Evolutionary conservation across 257 asterid species (phyloP).

Genomic region (Apocynum venetum): DNA sequence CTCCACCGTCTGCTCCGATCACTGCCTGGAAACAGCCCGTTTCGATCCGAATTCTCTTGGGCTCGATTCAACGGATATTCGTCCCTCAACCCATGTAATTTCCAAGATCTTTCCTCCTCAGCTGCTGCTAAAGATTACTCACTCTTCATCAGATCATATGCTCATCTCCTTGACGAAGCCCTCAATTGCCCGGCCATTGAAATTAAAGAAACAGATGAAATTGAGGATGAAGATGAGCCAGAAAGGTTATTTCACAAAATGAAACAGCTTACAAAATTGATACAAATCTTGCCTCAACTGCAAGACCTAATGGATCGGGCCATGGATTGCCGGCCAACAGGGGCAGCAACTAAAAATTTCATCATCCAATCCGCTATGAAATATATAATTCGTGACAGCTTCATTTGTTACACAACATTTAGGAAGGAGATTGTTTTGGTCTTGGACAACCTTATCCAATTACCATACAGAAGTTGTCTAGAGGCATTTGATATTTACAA

Average conservation of each 20-base stretch:
- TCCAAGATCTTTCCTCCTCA: slow-evolving; percentile 46
- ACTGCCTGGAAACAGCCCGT: slow-evolving; percentile 27
- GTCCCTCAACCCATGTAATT: slow-evolving; percentile 53
- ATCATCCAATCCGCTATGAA: slow-evolving; percentile 49
- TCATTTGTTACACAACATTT: slow-evolving; percentile 37
- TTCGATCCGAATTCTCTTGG: slow-evolving; percentile 46
- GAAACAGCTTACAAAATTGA: slow-evolving; percentile 27
- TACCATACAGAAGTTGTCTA: slow-evolving; percentile 39
- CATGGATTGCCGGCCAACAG: slow-evolving; percentile 52
- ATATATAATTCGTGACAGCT: slow-evolving; percentile 50
- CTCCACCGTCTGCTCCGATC: slow-evolving; percentile 58
- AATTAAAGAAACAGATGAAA: neutral
- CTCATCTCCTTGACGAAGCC: slow-evolving; percentile 54
- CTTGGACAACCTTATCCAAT: slow-evolving; percentile 47
- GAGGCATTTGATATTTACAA: slow-evolving; percentile 54
- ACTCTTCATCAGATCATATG: slow-evolving; percentile 48
- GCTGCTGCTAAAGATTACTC: slow-evolving; percentile 42
- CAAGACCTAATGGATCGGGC: slow-evolving; percentile 54
- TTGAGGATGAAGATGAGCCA: neutral
- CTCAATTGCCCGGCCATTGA: slow-evolving; percentile 30
- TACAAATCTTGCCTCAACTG: slow-evolving; percentile 50
- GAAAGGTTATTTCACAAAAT: slow-evolving; percentile 11
- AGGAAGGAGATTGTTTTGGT: slow-evolving; percentile 38
- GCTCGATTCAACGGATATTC: slow-evolving; percentile 35
- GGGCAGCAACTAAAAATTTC: slow-evolving; percentile 39